phyloP scores from a whole-genome alignment of 139 green algal species.

The Desmodesmus armatus region DNA sequence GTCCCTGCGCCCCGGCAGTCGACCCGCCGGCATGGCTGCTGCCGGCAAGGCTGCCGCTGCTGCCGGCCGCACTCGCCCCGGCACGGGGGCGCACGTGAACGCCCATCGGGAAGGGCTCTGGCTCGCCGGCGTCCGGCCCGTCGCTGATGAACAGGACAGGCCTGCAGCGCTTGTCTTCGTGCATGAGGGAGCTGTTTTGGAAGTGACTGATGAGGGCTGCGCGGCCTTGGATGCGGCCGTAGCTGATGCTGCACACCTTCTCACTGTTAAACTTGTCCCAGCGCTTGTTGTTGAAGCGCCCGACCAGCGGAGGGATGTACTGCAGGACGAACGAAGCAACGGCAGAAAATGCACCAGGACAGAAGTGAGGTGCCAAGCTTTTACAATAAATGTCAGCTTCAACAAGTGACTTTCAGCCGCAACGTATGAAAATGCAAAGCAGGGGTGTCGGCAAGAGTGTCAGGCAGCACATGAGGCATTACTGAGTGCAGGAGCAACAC shows the following conservation, averaged over 20 bases:
- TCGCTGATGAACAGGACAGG: constrained; percentile 92
- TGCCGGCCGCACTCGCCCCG: background rate
- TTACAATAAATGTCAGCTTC: too few relatives aligned
- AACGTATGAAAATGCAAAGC: too few relatives aligned
- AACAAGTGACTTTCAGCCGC: too few relatives aligned
- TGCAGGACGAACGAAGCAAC: too few relatives aligned
- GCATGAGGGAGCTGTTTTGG: constrained; percentile 96
- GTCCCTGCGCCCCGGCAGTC: too few relatives aligned
- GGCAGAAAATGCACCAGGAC: too few relatives aligned
- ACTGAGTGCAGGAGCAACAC: too few relatives aligned
- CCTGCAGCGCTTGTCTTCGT: constrained; percentile 98
- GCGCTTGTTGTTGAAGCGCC: constrained; percentile 92
- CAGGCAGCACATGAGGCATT: too few relatives aligned
- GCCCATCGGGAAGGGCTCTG: constrained; percentile 65
- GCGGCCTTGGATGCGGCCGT: constrained; percentile 95
- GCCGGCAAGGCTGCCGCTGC: constrained; percentile 14
- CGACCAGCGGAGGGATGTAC: constrained; percentile 87
- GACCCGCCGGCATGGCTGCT: too few relatives aligned
- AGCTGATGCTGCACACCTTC: constrained; percentile 92
- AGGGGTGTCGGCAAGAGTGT: too few relatives aligned
- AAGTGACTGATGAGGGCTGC: constrained; percentile 94
- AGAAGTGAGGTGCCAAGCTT: too few relatives aligned
- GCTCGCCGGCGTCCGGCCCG: constrained; percentile 56
- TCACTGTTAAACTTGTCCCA: constrained; percentile 99
- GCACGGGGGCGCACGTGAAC: constrained; percentile 41